Conservation (phyloP, 2,329 filamentous ascomycete genomes). For the Xylaria sp. region DNA sequence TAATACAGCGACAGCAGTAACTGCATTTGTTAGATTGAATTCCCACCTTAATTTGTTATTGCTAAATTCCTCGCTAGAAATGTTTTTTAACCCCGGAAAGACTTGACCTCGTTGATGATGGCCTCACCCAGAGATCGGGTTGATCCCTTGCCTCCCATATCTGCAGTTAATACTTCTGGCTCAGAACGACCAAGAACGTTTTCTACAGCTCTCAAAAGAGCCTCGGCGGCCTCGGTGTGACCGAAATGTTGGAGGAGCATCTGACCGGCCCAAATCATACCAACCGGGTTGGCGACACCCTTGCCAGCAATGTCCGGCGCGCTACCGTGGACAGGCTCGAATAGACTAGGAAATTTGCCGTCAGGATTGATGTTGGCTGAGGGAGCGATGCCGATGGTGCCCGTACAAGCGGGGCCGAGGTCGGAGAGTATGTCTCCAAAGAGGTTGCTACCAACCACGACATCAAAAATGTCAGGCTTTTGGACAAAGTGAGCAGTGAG, state of each 20-base stretch:
- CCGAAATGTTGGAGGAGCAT: slow-evolving; percentile 76
- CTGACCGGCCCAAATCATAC: slow-evolving; percentile 75
- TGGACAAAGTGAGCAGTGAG: slow-evolving; percentile 71
- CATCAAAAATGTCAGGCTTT: slow-evolving; percentile 64
- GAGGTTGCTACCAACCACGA: slow-evolving; percentile 70
- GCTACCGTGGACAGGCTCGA: slow-evolving; percentile 71
- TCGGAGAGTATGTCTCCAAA: slow-evolving; percentile 62
- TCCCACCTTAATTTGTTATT: background rate
- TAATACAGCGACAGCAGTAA: background rate
- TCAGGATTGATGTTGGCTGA: slow-evolving; percentile 72
- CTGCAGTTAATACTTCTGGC: slow-evolving; percentile 63
- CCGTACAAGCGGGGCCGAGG: slow-evolving; percentile 70
- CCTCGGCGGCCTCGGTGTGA: slow-evolving; percentile 64
- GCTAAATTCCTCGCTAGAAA: background rate
- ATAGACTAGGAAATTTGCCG: slow-evolving; percentile 68
- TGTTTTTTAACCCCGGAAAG: background rate
- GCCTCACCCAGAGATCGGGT: slow-evolving; percentile 70
- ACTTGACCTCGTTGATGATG: slow-evolving; percentile 48
- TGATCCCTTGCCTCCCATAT: slow-evolving; percentile 66
- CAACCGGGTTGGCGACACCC: slow-evolving; percentile 71
- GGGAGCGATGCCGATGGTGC: slow-evolving; percentile 73
- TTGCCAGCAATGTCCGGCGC: slow-evolving; percentile 73
- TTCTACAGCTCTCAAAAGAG: slow-evolving; percentile 47
- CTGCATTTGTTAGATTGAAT: background rate
- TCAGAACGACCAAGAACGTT: slow-evolving; percentile 54